phyloP scores from a whole-genome alignment of 495 filamentous ascomycete genomes.

The Articulospora tetracladia region DNA sequence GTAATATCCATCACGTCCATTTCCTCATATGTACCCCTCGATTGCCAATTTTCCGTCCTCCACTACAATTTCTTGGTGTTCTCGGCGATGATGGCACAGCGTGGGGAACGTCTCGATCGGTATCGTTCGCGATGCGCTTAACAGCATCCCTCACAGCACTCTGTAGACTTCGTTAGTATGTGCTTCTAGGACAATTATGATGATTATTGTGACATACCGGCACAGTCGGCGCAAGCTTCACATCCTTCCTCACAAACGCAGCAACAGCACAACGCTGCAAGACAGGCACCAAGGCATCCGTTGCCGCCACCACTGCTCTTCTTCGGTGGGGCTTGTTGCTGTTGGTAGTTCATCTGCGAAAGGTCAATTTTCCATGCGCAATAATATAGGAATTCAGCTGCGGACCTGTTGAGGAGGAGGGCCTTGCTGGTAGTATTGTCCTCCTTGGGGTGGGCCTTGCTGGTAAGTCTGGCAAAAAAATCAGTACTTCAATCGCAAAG shows the following conservation, averaged over 20 bases:
- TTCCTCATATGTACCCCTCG: not conserved
- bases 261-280: constrained; percentile 64
- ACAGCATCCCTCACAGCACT: constrained; percentile 23
- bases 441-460: not conserved
- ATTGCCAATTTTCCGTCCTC: not conserved
- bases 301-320: constrained; percentile 29
- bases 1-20: not conserved
- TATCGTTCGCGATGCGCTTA: constrained; percentile 5
- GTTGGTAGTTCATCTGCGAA: constrained; percentile 39
- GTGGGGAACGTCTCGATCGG: not conserved
- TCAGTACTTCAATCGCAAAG: not conserved
- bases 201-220: constrained; percentile 10
- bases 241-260: constrained; percentile 68
- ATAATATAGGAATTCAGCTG: not conserved
- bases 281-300: constrained; percentile 55
- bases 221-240: constrained; percentile 62
- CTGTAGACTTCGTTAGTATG: constrained; percentile 6
- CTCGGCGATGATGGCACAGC: not conserved
- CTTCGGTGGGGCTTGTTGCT: constrained; percentile 6
- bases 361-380: not conserved
- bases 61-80: not conserved
- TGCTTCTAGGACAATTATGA: not conserved
- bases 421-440: constrained; percentile 29
- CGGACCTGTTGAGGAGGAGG: not conserved
- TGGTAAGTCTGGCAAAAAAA: not conserved